Evolutionary conservation across 805 yeast genomes (phyloP).

Genomic region (Citeromyces nyonsensis): DNA sequence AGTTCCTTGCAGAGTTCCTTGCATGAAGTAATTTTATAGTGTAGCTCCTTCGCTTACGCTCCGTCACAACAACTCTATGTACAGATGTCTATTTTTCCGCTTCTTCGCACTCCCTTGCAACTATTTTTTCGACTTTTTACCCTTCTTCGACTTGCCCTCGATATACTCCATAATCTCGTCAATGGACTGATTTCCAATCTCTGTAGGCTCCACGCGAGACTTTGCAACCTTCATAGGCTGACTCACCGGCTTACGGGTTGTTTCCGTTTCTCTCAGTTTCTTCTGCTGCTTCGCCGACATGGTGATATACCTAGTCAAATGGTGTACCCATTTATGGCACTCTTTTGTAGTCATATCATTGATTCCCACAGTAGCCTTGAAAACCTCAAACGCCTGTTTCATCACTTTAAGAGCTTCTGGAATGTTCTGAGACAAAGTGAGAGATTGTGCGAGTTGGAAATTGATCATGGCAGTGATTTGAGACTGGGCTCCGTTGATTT

Average conservation of each 20-base stretch:
- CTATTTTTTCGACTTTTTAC: constrained; percentile 15
- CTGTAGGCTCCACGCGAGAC: constrained; percentile 8
- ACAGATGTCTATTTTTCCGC: constrained; percentile 7
- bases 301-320: constrained; percentile 32
- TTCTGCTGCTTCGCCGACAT: constrained; percentile 26
- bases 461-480: constrained; percentile 49
- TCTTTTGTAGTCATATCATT: constrained; percentile 56
- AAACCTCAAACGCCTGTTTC: constrained; percentile 37
- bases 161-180: constrained; percentile 63
- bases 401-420: constrained; percentile 41
- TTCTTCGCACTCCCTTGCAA: constrained; percentile 11
- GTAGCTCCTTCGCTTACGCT: too few species aligned
- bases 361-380: constrained; percentile 45
- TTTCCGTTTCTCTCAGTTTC: constrained; percentile 11
- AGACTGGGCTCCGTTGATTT: constrained; percentile 39
- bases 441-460: constrained; percentile 54
- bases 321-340: constrained; percentile 46
- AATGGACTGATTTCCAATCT: constrained; percentile 45
- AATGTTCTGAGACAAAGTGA: constrained; percentile 33
- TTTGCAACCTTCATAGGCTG: constrained; percentile 9
- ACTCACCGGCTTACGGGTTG: constrained; percentile 4
- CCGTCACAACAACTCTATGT: background rate
- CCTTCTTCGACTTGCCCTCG: constrained; percentile 29
- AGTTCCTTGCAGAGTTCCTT: too few species aligned
- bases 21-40: too few species aligned